A percentile compares a stretch with the other conserved stretches of the same genome.
phyloP scores from a whole-genome alignment of 2,329 filamentous ascomycete genomes.

The Pseudocercospora ulei region DNA sequence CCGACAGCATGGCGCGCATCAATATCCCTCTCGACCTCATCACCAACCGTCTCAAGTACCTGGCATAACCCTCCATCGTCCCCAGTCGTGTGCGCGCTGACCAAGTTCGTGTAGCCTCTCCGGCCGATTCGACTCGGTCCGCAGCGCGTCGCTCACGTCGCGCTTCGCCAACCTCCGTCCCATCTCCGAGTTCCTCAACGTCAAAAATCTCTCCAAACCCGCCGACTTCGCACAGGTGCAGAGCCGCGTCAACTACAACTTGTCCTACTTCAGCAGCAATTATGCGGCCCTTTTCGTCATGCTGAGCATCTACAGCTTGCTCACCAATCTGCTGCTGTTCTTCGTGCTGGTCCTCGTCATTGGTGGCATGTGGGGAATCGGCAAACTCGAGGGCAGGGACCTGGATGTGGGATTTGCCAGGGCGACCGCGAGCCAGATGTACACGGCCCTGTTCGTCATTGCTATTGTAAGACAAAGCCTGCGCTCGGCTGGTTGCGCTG shows the following conservation, averaged over 20 bases:
- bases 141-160: constrained; percentile 64
- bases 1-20: constrained; percentile 49
- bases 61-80: constrained; percentile 7
- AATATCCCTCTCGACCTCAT: constrained; percentile 86
- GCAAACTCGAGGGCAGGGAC: constrained; percentile 79
- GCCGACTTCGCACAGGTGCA: constrained; percentile 83
- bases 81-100: constrained; percentile 8
- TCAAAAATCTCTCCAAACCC: constrained; percentile 93
- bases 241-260: constrained; percentile 90
- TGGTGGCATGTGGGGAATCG: constrained; percentile 80
- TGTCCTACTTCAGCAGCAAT: constrained; percentile 96
- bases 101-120: constrained; percentile 41
- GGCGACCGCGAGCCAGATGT: constrained; percentile 84
- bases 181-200: constrained; percentile 83
- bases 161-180: constrained; percentile 90
- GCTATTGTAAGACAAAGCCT: constrained; percentile 45
- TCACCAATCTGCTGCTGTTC: constrained; percentile 76
- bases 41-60: constrained; percentile 70
- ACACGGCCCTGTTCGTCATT: constrained; percentile 75
- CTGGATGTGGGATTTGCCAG: constrained; percentile 73
- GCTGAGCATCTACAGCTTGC: constrained; percentile 87
- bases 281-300: constrained; percentile 90
- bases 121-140: constrained; percentile 75
- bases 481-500: not conserved
- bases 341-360: constrained; percentile 87